Evolutionary conservation across 2,329 filamentous ascomycete species (phyloP).

Genomic region (Cytospora piceicola): DNA sequence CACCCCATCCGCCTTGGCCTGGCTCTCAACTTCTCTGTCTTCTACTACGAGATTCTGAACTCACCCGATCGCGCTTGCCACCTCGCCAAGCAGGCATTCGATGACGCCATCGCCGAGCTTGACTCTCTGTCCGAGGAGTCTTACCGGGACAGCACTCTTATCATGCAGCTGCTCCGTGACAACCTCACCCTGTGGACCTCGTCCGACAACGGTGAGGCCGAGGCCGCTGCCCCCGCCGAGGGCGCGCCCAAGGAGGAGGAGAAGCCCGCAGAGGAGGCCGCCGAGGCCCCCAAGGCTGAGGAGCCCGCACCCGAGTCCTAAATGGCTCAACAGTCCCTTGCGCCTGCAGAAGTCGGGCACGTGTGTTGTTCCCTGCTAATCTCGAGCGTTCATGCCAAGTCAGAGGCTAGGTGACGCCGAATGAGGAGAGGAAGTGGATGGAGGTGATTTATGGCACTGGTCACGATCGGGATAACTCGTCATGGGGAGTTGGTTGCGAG

Average conservation of each 20-base stretch:
- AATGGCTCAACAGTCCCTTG: slow-evolving; percentile 37
- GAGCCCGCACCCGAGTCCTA: slow-evolving; percentile 57
- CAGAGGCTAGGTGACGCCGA: slow-evolving; percentile 30
- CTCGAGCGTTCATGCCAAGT: slow-evolving; percentile 22
- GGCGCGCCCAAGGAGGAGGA: slow-evolving; percentile 61
- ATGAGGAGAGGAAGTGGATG: slow-evolving; percentile 24
- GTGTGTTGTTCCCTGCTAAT: slow-evolving; percentile 27
- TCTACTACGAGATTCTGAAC: slow-evolving; percentile 99
- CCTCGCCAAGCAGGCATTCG: slow-evolving; percentile 98
- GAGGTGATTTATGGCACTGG: slow-evolving; percentile 35
- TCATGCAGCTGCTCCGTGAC: slow-evolving; percentile 98
- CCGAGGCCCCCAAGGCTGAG: slow-evolving; percentile 49
- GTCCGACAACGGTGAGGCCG: slow-evolving; percentile 81
- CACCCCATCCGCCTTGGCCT: slow-evolving; percentile 98
- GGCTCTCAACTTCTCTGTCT: slow-evolving; percentile 98
- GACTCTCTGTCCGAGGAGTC: slow-evolving; percentile 97
- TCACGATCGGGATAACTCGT: slow-evolving; percentile 41
- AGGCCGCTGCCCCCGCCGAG: slow-evolving; percentile 63
- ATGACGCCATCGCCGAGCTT: slow-evolving; percentile 97
- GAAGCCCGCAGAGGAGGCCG: slow-evolving; percentile 61
- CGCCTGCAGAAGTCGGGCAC: slow-evolving; percentile 21
- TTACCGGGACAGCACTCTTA: slow-evolving; percentile 97
- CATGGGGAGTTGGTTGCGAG: slow-evolving; percentile 43
- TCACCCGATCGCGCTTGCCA: slow-evolving; percentile 97
- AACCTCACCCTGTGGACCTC: slow-evolving; percentile 99